Evolutionary conservation across 371 early-diverging fungal genomes (phyloP).

Genomic region (Rhizomucor pusillus): DNA sequence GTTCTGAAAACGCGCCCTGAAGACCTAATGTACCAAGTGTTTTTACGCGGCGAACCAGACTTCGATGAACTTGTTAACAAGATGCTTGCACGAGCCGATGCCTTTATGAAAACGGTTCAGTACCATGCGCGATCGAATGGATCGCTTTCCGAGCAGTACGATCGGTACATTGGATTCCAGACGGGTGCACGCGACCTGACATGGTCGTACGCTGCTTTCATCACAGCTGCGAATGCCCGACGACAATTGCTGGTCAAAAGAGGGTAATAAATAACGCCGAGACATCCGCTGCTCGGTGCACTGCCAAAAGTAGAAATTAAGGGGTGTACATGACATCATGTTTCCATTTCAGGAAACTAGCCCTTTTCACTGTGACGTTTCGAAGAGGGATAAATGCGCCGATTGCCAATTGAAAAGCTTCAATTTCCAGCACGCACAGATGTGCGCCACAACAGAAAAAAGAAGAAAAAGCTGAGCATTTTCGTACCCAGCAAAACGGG

Average conservation of each 20-base stretch:
- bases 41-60: constrained; percentile 12
- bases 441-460: constrained; percentile 15
- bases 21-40: constrained; percentile 11
- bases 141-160: constrained; percentile 68
- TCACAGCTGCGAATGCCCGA: constrained; percentile 34
- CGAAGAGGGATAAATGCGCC: no score
- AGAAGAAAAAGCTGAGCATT: no score
- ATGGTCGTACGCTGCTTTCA: constrained; percentile 72
- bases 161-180: constrained; percentile 51
- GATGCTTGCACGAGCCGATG: constrained; percentile 50
- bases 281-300: no score
- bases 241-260: no score
- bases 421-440: no score
- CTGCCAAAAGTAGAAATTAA: no score
- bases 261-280: no score
- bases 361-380: no score
- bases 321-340: no score
- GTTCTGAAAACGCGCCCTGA: constrained; percentile 7
- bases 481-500: neutral
- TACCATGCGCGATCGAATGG: constrained; percentile 53
- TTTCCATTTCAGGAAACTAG: no score
- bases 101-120: constrained; percentile 53
- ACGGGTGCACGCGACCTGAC: constrained; percentile 73
- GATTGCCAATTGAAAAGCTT: no score
- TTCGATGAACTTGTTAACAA: constrained; percentile 21